A percentile compares a stretch with the other conserved stretches of the same genome.
Evolutionary conservation across 2,329 filamentous ascomycete species (phyloP).

Genomic region (Verticillium nubilum): DNA sequence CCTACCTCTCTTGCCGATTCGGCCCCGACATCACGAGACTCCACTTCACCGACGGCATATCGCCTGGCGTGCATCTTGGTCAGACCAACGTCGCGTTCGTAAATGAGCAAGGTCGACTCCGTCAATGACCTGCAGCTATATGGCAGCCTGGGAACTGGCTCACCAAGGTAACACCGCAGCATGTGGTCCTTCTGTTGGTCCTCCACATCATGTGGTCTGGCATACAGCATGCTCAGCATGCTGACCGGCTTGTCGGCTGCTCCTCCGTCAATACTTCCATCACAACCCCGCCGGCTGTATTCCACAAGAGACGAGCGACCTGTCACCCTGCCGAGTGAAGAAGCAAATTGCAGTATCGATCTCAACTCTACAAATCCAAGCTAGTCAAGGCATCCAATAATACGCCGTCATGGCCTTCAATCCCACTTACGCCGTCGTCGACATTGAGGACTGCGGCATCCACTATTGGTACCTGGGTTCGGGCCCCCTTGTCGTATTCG

Average conservation of each 20-base stretch:
- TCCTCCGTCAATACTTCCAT: not conserved
- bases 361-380: not conserved
- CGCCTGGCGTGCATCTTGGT: too few relatives aligned
- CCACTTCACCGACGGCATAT: too few relatives aligned
- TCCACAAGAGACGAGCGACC: not conserved
- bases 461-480: slow-evolving; percentile 24
- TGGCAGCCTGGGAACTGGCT: too few relatives aligned
- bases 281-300: not conserved
- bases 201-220: too few relatives aligned
- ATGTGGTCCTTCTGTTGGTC: too few relatives aligned
- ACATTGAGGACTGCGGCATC: slow-evolving; percentile 23
- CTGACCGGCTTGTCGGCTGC: not conserved
- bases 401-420: slow-evolving; percentile 12
- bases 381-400: not conserved
- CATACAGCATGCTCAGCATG: not conserved
- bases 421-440: slow-evolving; percentile 14
- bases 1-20: too few relatives aligned
- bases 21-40: too few relatives aligned
- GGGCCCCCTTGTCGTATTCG: slow-evolving; percentile 23
- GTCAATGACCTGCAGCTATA: too few relatives aligned
- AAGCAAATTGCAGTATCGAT: not conserved
- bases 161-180: too few relatives aligned
- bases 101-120: too few relatives aligned
- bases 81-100: too few relatives aligned
- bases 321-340: too few relatives aligned